These are phyloP conservation scores for Phialocephala sp. DNA, from an alignment of 2,329 filamentous ascomycete species.

Conservation along the genomic window DNA sequence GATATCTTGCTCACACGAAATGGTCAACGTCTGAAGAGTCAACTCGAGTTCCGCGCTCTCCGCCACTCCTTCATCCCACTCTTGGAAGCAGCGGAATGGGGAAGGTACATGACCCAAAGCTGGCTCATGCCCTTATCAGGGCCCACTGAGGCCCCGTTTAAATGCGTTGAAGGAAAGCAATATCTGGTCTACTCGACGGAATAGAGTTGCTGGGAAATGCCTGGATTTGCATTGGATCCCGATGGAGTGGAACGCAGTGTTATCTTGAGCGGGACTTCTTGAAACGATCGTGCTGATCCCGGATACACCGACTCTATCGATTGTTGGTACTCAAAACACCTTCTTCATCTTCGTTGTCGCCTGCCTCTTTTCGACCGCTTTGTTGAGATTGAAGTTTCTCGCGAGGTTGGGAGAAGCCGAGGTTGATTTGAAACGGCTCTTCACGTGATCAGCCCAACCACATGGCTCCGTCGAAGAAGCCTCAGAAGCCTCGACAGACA, in stretches of 20 bases:
- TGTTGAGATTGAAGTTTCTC: conserved; percentile 6
- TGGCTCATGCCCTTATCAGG: conserved; percentile 6
- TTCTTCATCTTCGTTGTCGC: conserved; percentile 17
- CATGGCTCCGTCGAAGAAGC: conserved; percentile 8
- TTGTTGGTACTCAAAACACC: conserved; percentile 5
- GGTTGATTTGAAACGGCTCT: neutral
- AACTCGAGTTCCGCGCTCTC: no score
- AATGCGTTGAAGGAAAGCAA: neutral
- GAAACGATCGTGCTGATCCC: neutral
- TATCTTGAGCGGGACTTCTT: neutral
- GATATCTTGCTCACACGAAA: neutral
- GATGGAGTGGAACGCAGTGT: neutral
- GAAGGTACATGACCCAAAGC: neutral
- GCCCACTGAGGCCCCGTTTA: neutral
- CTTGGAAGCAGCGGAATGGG: neutral
- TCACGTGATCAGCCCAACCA: neutral
- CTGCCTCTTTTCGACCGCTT: conserved; percentile 11
- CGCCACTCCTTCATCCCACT: conserved; percentile 1
- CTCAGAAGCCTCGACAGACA: conserved; percentile 7
- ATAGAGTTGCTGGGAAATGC: conserved; percentile 10
- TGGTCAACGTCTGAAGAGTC: no score
- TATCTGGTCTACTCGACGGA: neutral
- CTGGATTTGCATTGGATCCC: neutral
- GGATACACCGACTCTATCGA: neutral
- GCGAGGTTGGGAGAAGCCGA: neutral